phyloP scores from a whole-genome alignment of 2,329 filamentous ascomycete species.

The Fusarium beomiforme region DNA sequence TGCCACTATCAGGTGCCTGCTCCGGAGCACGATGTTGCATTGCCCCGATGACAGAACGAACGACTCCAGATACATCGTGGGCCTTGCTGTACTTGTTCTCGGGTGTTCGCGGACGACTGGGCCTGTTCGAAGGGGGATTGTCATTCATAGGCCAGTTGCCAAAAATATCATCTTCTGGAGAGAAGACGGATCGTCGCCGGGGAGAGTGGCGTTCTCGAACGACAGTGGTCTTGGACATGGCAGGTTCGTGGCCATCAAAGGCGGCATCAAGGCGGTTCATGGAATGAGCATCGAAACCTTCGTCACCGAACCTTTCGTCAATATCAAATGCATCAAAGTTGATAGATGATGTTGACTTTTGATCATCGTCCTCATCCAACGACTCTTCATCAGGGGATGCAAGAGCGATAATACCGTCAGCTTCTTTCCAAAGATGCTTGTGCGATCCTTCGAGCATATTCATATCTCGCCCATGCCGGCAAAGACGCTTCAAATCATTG shows the following conservation, averaged over 20 bases:
- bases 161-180: slow-evolving; percentile 74
- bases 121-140: slow-evolving; percentile 46
- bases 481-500: slow-evolving; percentile 83
- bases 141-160: slow-evolving; percentile 60
- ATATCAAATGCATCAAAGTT: slow-evolving; percentile 54
- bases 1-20: slow-evolving; percentile 50
- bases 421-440: slow-evolving; percentile 77
- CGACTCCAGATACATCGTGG: slow-evolving; percentile 59
- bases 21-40: slow-evolving; percentile 66
- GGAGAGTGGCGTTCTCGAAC: slow-evolving; percentile 63
- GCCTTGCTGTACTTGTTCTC: slow-evolving; percentile 48
- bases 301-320: slow-evolving; percentile 58
- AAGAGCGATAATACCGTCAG: slow-evolving; percentile 87
- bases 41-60: slow-evolving; percentile 70
- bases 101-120: slow-evolving; percentile 55
- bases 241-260: slow-evolving; percentile 54
- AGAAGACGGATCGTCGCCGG: slow-evolving; percentile 70
- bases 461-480: slow-evolving; percentile 74
- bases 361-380: slow-evolving; percentile 50
- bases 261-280: slow-evolving; percentile 56
- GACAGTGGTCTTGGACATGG: slow-evolving; percentile 61
- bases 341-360: slow-evolving; percentile 51
- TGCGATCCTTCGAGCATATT: slow-evolving; percentile 70
- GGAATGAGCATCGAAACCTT: slow-evolving; percentile 58
- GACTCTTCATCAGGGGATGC: slow-evolving; percentile 74